Conservation (phyloP, 1,284 basidiomycete species). For the Trametes pubescens region DNA sequence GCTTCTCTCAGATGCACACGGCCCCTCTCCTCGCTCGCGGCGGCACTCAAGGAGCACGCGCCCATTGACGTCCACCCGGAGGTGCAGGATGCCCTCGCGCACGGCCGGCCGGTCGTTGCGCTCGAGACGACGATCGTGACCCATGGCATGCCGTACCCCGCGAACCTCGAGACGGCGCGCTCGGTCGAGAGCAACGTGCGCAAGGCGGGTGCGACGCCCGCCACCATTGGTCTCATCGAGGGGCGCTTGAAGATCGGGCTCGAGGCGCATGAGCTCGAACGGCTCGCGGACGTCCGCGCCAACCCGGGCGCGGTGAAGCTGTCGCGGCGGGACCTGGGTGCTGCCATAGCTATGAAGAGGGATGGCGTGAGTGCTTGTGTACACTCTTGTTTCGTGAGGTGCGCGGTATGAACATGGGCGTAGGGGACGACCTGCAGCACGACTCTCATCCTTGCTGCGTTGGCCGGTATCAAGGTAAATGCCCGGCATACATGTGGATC, state of each 20-base stretch:
- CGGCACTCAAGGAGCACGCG: constrained; percentile 31
- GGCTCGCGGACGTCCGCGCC: constrained; percentile 67
- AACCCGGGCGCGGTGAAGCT: constrained; percentile 72
- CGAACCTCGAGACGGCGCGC: constrained; percentile 77
- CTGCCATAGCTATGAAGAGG: constrained; percentile 71
- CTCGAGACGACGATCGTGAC: constrained; percentile 93
- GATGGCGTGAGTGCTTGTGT: constrained; percentile 59
- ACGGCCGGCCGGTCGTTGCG: constrained; percentile 69
- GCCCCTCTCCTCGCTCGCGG: constrained; percentile 24
- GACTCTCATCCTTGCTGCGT: constrained; percentile 83
- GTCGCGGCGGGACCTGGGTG: constrained; percentile 87
- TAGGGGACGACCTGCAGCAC: constrained; percentile 90
- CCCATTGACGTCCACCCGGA: constrained; percentile 78
- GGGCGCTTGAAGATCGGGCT: constrained; percentile 92
- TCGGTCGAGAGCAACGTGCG: constrained; percentile 86
- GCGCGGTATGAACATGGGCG: not conserved
- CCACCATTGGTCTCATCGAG: constrained; percentile 88
- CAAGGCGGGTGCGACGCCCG: constrained; percentile 81
- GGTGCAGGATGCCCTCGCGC: constrained; percentile 77
- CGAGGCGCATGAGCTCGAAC: constrained; percentile 68
- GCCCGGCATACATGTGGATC: constrained; percentile 2
- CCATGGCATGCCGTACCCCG: constrained; percentile 88
- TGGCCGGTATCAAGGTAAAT: constrained; percentile 84
- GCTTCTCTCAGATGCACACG: constrained; percentile 23
- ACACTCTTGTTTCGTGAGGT: not conserved